These are phyloP conservation scores for Eucalyptus viminalis DNA, from an alignment of 345 rosid genomes.

Conservation along the genomic window DNA sequence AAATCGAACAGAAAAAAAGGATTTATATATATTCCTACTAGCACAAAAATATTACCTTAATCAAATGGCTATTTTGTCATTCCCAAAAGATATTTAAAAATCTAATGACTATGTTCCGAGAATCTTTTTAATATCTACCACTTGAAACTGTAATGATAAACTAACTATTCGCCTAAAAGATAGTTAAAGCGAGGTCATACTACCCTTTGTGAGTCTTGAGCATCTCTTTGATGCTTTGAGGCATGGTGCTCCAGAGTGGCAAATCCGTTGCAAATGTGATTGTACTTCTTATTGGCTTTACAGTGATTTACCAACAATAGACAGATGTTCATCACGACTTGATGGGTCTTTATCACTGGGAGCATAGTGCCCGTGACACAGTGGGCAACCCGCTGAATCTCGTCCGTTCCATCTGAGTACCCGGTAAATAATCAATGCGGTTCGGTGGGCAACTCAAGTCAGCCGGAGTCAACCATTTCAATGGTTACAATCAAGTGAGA, in stretches of 20 bases:
- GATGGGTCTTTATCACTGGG: rapidly evolving
- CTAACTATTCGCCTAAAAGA: background rate
- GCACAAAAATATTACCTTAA: no score
- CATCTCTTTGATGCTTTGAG: background rate
- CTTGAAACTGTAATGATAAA: no score
- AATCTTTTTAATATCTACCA: background rate
- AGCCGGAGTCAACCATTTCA: background rate
- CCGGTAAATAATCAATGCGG: background rate
- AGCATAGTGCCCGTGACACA: no score
- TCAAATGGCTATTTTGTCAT: rapidly evolving
- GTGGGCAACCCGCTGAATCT: no score
- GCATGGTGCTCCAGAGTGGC: background rate
- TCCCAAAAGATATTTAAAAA: no score
- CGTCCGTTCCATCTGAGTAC: background rate
- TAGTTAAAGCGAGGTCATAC: background rate
- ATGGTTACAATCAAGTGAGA: background rate
- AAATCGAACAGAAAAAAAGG: no score
- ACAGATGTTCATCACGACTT: background rate
- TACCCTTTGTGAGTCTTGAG: background rate
- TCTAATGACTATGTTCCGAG: no score
- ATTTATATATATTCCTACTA: no score
- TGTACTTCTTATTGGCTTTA: background rate
- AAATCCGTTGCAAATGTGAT: background rate
- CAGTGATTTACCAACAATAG: background rate
- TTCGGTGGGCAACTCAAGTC: background rate